Percentiles rank a stretch among this genome's conserved stretches.
These are phyloP conservation scores for Pneumocystis canis DNA, from an alignment of 1,139 yeast genomes.

Conservation along the genomic window DNA sequence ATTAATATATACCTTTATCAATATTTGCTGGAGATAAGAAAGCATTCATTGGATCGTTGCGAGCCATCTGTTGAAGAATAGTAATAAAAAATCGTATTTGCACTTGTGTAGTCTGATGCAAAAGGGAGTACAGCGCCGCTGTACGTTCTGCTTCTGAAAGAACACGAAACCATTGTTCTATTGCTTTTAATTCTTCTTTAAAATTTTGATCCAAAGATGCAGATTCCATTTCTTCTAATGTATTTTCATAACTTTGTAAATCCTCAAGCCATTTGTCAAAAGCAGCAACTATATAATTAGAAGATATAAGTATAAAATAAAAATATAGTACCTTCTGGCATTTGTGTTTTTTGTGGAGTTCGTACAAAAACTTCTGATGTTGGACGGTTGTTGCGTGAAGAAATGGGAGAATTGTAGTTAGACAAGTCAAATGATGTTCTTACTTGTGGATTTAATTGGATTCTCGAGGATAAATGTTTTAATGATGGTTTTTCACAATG, in stretches of 20 bases:
- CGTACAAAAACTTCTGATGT: slow-evolving; percentile 1
- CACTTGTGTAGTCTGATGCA: slow-evolving; percentile 27
- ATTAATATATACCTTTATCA: slow-evolving; percentile 5
- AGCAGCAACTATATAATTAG: slow-evolving; percentile 11
- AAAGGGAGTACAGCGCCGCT: slow-evolving; percentile 27
- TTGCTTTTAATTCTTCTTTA: slow-evolving; percentile 22
- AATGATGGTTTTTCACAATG: neutral
- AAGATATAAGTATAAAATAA: neutral
- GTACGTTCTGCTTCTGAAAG: slow-evolving; percentile 27
- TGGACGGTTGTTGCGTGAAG: neutral
- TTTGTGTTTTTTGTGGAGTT: neutral
- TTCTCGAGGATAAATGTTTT: neutral
- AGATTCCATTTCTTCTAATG: slow-evolving; percentile 26
- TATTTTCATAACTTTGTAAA: slow-evolving; percentile 23
- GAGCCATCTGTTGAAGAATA: slow-evolving; percentile 25
- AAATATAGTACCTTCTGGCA: neutral
- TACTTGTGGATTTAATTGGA: neutral
- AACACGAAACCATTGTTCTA: slow-evolving; percentile 29
- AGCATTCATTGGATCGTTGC: slow-evolving; percentile 21
- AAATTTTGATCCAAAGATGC: slow-evolving; percentile 22
- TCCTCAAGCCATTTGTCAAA: slow-evolving; percentile 26
- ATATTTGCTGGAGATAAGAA: slow-evolving; percentile 21
- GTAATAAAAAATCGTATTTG: slow-evolving; percentile 27
- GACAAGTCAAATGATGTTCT: neutral
- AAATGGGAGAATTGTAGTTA: neutral